Evolutionary conservation across 1,284 basidiomycete genomes (phyloP).

Genomic region (Cystobasidium sp.): DNA sequence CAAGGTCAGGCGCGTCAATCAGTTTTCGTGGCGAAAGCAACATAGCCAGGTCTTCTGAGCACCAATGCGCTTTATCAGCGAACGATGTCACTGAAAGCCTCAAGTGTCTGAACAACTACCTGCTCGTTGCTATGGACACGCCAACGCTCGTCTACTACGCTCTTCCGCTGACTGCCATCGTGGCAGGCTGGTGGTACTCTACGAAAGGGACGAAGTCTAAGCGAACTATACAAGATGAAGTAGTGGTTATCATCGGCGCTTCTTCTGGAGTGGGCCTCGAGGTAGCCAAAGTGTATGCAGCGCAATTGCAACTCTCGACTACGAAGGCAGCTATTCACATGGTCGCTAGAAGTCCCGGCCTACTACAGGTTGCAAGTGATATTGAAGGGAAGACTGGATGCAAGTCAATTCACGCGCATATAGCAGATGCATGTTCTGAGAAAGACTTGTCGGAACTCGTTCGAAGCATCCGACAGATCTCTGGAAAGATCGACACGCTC

Average conservation of each 20-base stretch:
- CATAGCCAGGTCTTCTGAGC: neutral
- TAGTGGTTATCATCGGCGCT: slow-evolving; percentile 37
- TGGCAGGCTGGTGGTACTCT: neutral
- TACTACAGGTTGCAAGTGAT: neutral
- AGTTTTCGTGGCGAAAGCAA: no score
- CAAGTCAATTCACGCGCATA: neutral
- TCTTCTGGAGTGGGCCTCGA: slow-evolving; percentile 37
- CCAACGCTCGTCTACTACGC: neutral
- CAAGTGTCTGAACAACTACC: no score
- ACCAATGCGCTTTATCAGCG: neutral
- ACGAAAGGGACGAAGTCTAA: neutral
- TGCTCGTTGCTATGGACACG: no score
- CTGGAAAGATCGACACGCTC: slow-evolving; percentile 31
- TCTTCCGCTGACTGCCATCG: neutral
- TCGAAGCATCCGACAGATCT: neutral
- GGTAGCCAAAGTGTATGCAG: slow-evolving; percentile 11
- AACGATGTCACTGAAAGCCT: neutral
- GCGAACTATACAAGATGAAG: slow-evolving; percentile 18
- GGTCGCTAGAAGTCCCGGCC: slow-evolving; percentile 13
- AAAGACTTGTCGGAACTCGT: slow-evolving; percentile 4
- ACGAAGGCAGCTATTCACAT: neutral
- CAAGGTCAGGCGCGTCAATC: neutral
- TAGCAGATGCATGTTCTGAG: slow-evolving; percentile 11
- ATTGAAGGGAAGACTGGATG: neutral
- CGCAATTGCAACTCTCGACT: neutral